These are phyloP conservation scores for Protomyces inundatus DNA, from an alignment of 1,139 yeast species.

Conservation along the genomic window DNA sequence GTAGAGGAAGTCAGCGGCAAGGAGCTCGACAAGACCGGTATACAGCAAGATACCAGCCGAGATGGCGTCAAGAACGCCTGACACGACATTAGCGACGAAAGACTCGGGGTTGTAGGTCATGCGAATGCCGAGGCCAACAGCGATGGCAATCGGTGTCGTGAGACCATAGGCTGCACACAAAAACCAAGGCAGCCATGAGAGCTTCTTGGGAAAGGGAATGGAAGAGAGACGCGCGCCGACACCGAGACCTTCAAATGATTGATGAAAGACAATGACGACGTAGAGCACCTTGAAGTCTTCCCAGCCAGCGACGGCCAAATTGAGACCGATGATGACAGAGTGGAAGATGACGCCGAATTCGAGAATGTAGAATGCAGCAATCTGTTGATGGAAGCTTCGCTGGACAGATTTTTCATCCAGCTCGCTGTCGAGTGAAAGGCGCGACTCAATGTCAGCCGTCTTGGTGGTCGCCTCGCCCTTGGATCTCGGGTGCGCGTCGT, in stretches of 20 bases:
- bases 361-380: slow-evolving; percentile 50
- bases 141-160: slow-evolving; percentile 73
- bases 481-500: slow-evolving; percentile 33
- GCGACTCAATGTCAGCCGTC: neutral
- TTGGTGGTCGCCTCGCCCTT: slow-evolving; percentile 2
- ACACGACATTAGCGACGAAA: slow-evolving; percentile 57
- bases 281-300: slow-evolving; percentile 67
- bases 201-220: slow-evolving; percentile 54
- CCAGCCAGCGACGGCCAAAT: slow-evolving; percentile 55
- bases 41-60: slow-evolving; percentile 78
- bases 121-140: slow-evolving; percentile 80
- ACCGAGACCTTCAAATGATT: slow-evolving; percentile 79
- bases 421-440: neutral
- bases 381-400: slow-evolving; percentile 37
- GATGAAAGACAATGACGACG: slow-evolving; percentile 73
- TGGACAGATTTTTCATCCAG: neutral
- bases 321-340: slow-evolving; percentile 61
- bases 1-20: slow-evolving; percentile 78
- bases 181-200: slow-evolving; percentile 54
- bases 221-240: slow-evolving; percentile 76
- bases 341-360: slow-evolving; percentile 70
- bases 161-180: slow-evolving; percentile 56
- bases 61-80: slow-evolving; percentile 76
- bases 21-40: slow-evolving; percentile 74
- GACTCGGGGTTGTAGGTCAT: slow-evolving; percentile 52